These are phyloP conservation scores for Ceratocystis huliohia DNA, from an alignment of 2,329 filamentous ascomycete genomes.

Conservation along the genomic window DNA sequence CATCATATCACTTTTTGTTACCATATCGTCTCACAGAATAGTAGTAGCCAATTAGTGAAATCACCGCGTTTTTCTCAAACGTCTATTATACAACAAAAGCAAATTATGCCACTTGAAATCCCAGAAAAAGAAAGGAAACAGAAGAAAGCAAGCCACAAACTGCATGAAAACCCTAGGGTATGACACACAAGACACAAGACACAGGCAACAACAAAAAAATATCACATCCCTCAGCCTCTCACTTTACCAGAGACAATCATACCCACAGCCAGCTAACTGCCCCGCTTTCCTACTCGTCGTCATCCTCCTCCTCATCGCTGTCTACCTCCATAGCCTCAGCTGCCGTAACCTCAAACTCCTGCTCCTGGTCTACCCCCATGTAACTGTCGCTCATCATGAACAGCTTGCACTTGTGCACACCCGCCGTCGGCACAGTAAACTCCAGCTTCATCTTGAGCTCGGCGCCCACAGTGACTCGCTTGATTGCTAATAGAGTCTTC, in stretches of 20 bases:
- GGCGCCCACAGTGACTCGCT: conserved; percentile 75
- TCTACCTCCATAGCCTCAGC: conserved; percentile 94
- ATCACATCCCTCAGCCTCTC: background rate
- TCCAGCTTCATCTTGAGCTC: conserved; percentile 71
- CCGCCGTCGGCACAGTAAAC: conserved; percentile 73
- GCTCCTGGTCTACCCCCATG: conserved; percentile 91
- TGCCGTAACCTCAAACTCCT: conserved; percentile 70
- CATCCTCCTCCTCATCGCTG: conserved; percentile 55
- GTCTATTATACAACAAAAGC: background rate
- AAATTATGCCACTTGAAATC: background rate
- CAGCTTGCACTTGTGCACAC: conserved; percentile 76
- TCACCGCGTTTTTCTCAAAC: background rate
- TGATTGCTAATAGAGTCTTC: conserved; percentile 81
- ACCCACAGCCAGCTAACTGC: conserved; percentile 5
- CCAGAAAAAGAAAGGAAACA: background rate
- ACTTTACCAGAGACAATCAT: background rate
- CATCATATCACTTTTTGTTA: background rate
- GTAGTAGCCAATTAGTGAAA: background rate
- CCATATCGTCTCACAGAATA: too few relatives aligned
- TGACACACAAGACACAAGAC: background rate
- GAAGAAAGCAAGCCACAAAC: background rate
- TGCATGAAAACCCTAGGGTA: background rate
- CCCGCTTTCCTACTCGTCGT: conserved; percentile 34
- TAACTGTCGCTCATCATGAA: conserved; percentile 97
- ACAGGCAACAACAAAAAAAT: background rate